phyloP scores from a whole-genome alignment of 2,329 filamentous ascomycete species.

The Aspergillus hiratsukae region DNA sequence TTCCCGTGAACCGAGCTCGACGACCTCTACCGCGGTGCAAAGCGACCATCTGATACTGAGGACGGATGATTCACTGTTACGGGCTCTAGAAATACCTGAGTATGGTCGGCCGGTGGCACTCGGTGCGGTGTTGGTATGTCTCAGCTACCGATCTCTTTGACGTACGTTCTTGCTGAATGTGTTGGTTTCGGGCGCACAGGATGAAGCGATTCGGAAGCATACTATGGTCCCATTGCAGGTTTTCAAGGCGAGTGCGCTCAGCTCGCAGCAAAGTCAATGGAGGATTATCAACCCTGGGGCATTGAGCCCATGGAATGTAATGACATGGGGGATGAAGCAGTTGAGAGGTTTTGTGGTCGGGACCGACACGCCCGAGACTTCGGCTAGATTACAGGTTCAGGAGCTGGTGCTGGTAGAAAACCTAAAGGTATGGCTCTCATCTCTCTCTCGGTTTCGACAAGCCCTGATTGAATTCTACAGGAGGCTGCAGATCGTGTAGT shows the following conservation, averaged over 20 bases:
- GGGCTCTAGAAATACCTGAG: constrained; percentile 68
- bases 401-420: constrained; percentile 51
- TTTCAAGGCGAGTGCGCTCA: constrained; percentile 63
- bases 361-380: constrained; percentile 23
- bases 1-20: constrained; percentile 20
- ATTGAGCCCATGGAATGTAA: constrained; percentile 62
- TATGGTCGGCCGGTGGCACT: constrained; percentile 79
- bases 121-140: constrained; percentile 63
- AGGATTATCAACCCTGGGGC: constrained; percentile 38
- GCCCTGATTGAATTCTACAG: constrained; percentile 26
- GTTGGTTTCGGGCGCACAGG: constrained; percentile 25
- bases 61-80: constrained; percentile 60
- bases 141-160: background rate
- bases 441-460: background rate
- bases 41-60: constrained; percentile 49
- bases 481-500: constrained; percentile 54
- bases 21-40: constrained; percentile 10
- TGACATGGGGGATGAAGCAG: constrained; percentile 71
- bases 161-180: background rate
- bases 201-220: constrained; percentile 65
- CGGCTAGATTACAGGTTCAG: constrained; percentile 34
- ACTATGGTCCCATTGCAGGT: constrained; percentile 67
- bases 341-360: constrained; percentile 56
- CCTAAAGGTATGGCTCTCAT: constrained; percentile 46
- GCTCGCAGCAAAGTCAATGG: constrained; percentile 69